phyloP scores from a whole-genome alignment of 192 early-diverging fungal genomes.

The Coemansia pectinata region DNA sequence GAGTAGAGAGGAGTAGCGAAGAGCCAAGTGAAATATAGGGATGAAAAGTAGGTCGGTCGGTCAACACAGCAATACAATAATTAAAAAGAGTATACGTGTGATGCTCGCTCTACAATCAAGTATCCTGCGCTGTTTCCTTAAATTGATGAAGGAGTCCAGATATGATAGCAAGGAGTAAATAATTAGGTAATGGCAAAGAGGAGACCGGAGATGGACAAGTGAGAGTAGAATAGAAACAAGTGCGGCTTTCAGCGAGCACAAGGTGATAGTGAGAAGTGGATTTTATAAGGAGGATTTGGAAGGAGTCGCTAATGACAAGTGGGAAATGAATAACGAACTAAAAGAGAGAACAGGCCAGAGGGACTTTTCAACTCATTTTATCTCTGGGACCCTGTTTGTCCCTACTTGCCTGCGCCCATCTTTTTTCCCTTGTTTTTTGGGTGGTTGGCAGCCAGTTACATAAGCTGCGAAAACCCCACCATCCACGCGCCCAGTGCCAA shows the following conservation, averaged over 20 bases:
- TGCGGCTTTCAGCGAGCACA: neutral
- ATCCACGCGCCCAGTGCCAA: neutral
- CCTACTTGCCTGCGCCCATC: neutral
- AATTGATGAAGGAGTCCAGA: no score
- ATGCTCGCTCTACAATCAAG: neutral
- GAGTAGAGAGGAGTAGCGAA: neutral
- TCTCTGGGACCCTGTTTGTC: neutral
- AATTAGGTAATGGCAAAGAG: neutral
- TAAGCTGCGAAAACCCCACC: neutral
- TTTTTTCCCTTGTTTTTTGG: neutral
- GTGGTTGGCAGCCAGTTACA: neutral
- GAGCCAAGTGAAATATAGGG: neutral
- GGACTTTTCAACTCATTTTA: neutral
- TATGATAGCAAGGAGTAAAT: neutral
- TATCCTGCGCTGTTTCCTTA: neutral
- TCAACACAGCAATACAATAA: neutral
- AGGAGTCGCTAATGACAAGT: neutral
- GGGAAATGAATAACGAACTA: neutral
- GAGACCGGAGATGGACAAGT: neutral
- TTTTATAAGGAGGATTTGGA: neutral
- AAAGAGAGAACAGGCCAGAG: neutral
- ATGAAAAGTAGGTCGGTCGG: neutral
- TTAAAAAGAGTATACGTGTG: neutral
- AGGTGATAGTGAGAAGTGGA: neutral
- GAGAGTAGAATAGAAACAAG: neutral